These are phyloP conservation scores for Wallacemonas rigidus DNA, from an alignment of 208 protist species.

Conservation along the genomic window DNA sequence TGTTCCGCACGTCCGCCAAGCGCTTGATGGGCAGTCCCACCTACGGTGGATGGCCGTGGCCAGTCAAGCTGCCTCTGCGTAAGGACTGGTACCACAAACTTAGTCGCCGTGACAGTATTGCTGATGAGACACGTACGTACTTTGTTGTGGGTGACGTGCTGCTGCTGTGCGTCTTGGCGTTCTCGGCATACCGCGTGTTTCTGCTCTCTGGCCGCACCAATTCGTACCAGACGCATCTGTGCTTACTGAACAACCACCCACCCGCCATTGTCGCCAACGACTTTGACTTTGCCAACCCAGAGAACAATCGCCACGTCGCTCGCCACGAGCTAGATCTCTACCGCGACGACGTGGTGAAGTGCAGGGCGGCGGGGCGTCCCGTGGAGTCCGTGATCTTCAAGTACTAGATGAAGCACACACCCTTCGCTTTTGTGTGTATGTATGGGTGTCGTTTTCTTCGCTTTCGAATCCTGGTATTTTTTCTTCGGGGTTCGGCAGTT, in stretches of 20 bases:
- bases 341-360: constrained; percentile 63
- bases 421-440: neutral
- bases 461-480: no score
- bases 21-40: constrained; percentile 57
- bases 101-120: constrained; percentile 69
- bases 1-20: constrained; percentile 43
- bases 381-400: constrained; percentile 86
- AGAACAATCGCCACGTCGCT: constrained; percentile 68
- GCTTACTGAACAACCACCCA: constrained; percentile 63
- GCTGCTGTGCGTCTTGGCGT: constrained; percentile 57
- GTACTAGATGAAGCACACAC: constrained; percentile 39
- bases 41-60: constrained; percentile 89
- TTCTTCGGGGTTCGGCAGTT: no score
- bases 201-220: constrained; percentile 57
- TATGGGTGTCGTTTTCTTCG: neutral
- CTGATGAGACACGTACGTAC: constrained; percentile 73
- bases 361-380: constrained; percentile 42
- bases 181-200: constrained; percentile 72
- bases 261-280: constrained; percentile 90
- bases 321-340: constrained; percentile 72
- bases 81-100: constrained; percentile 74
- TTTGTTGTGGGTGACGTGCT: constrained; percentile 78
- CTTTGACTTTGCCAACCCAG: constrained; percentile 74
- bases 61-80: constrained; percentile 76
- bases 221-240: constrained; percentile 79